These are phyloP conservation scores for Fusarium globosum DNA, from an alignment of 2,329 filamentous ascomycete species.

Conservation along the genomic window DNA sequence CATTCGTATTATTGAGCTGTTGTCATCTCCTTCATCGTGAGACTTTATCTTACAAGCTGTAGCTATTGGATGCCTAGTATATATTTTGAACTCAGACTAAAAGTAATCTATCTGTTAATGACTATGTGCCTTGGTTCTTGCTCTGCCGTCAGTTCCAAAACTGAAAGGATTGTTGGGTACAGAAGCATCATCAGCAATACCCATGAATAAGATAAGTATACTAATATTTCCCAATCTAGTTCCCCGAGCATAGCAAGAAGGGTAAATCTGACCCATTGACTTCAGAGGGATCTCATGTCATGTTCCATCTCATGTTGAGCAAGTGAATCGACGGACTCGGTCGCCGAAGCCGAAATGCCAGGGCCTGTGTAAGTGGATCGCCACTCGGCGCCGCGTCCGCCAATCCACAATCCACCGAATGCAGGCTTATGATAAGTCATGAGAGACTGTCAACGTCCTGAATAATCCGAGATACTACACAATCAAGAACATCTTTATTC, in stretches of 20 bases:
- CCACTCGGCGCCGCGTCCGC: slow-evolving; percentile 26
- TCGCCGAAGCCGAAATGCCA: slow-evolving; percentile 21
- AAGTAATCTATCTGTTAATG: neutral
- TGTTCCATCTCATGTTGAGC: neutral
- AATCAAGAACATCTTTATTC: too few relatives aligned
- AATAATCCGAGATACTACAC: neutral
- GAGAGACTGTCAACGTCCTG: slow-evolving; percentile 1
- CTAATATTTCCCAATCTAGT: accelerated
- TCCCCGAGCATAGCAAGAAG: neutral
- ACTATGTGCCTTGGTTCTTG: neutral
- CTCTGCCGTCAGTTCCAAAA: neutral
- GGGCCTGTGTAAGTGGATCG: slow-evolving; percentile 20
- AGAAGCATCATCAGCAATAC: too few relatives aligned
- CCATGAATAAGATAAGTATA: neutral
- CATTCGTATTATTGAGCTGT: slow-evolving; percentile 25
- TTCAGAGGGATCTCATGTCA: accelerated
- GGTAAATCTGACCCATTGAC: accelerated
- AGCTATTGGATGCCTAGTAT: accelerated
- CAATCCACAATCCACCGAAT: slow-evolving; percentile 1
- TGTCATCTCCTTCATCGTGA: neutral
- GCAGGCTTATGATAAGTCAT: neutral
- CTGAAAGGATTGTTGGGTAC: too few relatives aligned
- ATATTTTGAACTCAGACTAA: neutral
- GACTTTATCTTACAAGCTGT: neutral
- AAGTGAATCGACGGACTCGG: slow-evolving; percentile 20